Evolutionary conservation across 441 rosid genomes (phyloP), one percentile per base, ranked within the genome.

Genomic region (Populus hybrid): DNA sequence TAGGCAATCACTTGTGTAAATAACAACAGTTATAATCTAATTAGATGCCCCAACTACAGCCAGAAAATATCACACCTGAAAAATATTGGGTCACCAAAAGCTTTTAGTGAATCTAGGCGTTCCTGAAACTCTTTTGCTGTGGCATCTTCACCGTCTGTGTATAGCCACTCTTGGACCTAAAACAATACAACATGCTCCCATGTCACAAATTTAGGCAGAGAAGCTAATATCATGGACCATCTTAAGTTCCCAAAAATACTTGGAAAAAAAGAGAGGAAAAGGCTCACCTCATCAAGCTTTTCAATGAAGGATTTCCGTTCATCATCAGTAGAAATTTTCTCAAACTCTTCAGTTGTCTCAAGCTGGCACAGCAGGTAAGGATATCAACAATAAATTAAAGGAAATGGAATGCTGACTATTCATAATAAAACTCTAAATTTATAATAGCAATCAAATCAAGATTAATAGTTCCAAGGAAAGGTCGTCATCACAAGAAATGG

Each of bases 151-250:
- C 98, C 99, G 28, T 96, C 99, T 78, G 89, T 93, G 77, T 96
- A 96, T 34, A 96, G 88, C 99, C 99, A 96, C 20, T 96, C 98
- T 88, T 96, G 98, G 79, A 86, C 98, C 99, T 93, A 86, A 83
- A 81, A 77, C 11, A 69, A 82, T 36, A 81, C 57, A 79, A 30
- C 28, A 80, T 69, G 34, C 36, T n/a, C 10, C 34, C 75, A 59
- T 75, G 38, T 53, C 70, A 42, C 75, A 64, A 30, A 64, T 68
- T 74, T 16, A 57, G 23, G 59, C 24, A 20, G 50, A 66, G 30
- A 8, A 76, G 77, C 42, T 26, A 63, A 35, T 16, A n/a, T 36
- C 32, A 68, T 12, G 35, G 32, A 46, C 26, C 46, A 21, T 69
- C 68, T 46, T 40, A 72, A 59, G 53, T 40, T 74, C 65, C 40